Evolutionary conservation across 148 eudicot genomes (phyloP).

Genomic region (Beta vulgaris): DNA sequence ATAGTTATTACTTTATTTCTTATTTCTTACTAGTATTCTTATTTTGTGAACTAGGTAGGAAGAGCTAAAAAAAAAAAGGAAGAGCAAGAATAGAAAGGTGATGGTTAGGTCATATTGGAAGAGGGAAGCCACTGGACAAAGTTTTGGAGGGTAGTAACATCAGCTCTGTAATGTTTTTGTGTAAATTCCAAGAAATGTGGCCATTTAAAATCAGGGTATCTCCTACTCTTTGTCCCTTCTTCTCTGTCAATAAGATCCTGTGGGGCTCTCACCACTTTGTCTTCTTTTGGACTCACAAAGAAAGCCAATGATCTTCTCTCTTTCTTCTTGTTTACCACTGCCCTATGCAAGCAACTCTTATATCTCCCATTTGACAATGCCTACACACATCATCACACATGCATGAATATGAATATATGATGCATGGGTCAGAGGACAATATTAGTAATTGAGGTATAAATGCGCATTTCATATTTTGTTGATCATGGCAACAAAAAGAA

Average conservation of each 20-base stretch:
- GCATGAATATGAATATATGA: too few species aligned
- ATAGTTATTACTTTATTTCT: too few species aligned
- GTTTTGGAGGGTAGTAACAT: conserved; percentile 37
- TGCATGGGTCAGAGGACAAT: too few species aligned
- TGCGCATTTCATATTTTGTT: too few species aligned
- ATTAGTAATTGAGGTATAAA: too few species aligned
- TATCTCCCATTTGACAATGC: conserved; percentile 43
- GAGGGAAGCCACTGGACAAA: conserved; percentile 39
- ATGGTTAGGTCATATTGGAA: conserved; percentile 7
- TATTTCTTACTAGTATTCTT: too few species aligned
- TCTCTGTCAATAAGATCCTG: conserved; percentile 25
- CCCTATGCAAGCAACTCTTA: conserved; percentile 54
- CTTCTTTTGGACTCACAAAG: conserved; percentile 41
- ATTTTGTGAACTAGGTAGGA: too few species aligned
- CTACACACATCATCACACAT: conserved; percentile 10
- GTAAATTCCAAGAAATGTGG: conserved; percentile 39
- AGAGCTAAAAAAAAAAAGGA: background rate
- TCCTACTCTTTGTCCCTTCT: conserved; percentile 24
- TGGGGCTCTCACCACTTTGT: conserved; percentile 48
- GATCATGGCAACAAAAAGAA: too few species aligned
- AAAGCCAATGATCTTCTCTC: conserved; percentile 40
- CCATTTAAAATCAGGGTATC: conserved; percentile 53
- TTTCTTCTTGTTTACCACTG: conserved; percentile 41
- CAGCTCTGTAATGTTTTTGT: conserved; percentile 47
- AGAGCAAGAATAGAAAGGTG: too few species aligned